These are phyloP conservation scores for Lasiodiplodia sp. DNA, from an alignment of 2,329 filamentous ascomycete genomes.

Conservation along the genomic window DNA sequence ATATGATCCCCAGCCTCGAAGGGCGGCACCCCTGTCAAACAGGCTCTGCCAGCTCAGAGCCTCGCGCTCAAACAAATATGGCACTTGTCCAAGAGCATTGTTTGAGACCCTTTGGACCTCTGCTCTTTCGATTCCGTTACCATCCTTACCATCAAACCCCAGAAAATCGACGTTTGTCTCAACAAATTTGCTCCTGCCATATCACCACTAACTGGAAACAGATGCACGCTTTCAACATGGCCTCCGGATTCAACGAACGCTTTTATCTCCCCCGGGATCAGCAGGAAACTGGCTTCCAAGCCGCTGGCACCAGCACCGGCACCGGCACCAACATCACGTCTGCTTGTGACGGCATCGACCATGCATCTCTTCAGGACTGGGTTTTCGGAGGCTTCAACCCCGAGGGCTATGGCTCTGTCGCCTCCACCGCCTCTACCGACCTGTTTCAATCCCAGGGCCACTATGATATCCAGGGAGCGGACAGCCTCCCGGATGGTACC, in stretches of 20 bases:
- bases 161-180: neutral
- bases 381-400: neutral
- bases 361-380: neutral
- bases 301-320: no score
- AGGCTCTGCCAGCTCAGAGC: neutral
- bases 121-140: neutral
- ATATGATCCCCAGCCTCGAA: neutral
- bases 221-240: neutral
- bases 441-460: no score
- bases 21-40: slow-evolving; percentile 4
- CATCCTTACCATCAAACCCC: neutral
- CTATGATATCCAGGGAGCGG: no score
- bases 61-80: neutral
- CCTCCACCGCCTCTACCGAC: neutral
- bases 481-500: neutral
- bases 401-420: neutral
- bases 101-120: neutral
- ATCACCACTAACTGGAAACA: neutral
- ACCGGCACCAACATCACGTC: no score
- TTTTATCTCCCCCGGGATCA: neutral
- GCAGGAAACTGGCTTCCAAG: neutral
- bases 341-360: neutral
- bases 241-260: neutral
- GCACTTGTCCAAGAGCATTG: neutral
- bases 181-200: neutral